These are phyloP conservation scores for Paradendryphiella salina DNA, from an alignment of 2,329 filamentous ascomycete genomes.

Conservation along the genomic window DNA sequence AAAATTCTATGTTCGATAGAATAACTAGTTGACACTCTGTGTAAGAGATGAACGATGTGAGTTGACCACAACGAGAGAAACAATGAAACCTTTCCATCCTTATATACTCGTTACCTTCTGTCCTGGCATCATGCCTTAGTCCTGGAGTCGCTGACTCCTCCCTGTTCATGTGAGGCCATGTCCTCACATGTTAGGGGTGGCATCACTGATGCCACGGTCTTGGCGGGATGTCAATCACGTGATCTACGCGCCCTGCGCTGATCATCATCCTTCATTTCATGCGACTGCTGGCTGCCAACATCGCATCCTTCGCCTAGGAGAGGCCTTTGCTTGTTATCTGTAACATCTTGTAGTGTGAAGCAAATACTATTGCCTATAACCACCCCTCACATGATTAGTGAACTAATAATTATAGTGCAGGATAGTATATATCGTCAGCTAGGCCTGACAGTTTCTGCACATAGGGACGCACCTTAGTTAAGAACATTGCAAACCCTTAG, in stretches of 20 bases:
- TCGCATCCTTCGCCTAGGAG: background rate
- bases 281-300: background rate
- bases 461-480: too few species aligned
- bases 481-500: constrained; percentile 1
- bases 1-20: too few species aligned
- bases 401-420: too few species aligned
- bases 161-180: background rate
- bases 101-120: background rate
- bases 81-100: background rate
- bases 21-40: too few species aligned
- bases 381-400: too few species aligned
- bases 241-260: background rate
- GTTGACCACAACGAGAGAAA: background rate
- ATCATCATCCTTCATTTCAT: background rate
- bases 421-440: too few species aligned
- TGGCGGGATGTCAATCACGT: background rate
- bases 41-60: too few species aligned
- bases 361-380: too few species aligned
- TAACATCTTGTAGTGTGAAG: too few species aligned
- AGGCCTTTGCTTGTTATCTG: background rate
- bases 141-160: too few species aligned
- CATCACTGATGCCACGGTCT: too few species aligned
- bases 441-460: too few species aligned
- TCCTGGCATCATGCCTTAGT: background rate
- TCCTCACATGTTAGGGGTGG: background rate